Base-by-base conservation (phyloP, 2,329 filamentous ascomycete genomes). In the Colletotrichum melonis region DNA sequence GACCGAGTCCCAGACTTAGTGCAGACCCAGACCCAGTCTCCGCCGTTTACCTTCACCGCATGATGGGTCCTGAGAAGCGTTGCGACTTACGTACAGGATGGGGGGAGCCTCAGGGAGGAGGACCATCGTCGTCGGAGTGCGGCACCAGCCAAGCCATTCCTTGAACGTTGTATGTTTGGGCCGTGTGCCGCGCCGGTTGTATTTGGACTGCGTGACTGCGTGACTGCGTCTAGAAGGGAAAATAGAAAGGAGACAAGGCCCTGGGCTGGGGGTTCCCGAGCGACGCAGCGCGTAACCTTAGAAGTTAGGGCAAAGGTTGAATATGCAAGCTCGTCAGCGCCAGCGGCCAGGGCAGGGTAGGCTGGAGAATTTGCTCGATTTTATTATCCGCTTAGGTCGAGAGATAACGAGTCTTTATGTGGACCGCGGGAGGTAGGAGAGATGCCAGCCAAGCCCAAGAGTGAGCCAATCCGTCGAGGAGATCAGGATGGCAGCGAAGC, bases 21-120 rank as follows among this genome's bases (percentile, higher is more conserved):
- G 19, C 42, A 19, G 16, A 6, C 38, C 38, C 38, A n/a, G 67
- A 52, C 55, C 55, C 67, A 70, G 60, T 73, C 66, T 54, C 70
- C 55, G 60, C 67, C 70, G 46, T 70, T 73, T 65, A 63, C 70
- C 55, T 73, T 73, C 67, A 70, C 70, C 67, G 69, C 69, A 69
- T 63, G 56, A 73, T 63, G 67, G 67, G 70, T 24, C 42, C 42
- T 58, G 54, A 63, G 38, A 26, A 73, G 59, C 66, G 66, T 73
- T 69, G 52, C 59, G 55, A 69, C 58, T 73, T 73, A 70, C 70
- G 67, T 65, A 73, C 70, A 70, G 62, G 67, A 65, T 49, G 70
- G 64, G 38, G 67, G 38, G 38, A 42, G 38, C 38, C 38, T 42
- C 38, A 42, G 38, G 60, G 49, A 57, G 60, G 49, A 57, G 57